Evolutionary conservation across 768 basidiomycete genomes (phyloP).

Genomic region (Mycena alexandri): DNA sequence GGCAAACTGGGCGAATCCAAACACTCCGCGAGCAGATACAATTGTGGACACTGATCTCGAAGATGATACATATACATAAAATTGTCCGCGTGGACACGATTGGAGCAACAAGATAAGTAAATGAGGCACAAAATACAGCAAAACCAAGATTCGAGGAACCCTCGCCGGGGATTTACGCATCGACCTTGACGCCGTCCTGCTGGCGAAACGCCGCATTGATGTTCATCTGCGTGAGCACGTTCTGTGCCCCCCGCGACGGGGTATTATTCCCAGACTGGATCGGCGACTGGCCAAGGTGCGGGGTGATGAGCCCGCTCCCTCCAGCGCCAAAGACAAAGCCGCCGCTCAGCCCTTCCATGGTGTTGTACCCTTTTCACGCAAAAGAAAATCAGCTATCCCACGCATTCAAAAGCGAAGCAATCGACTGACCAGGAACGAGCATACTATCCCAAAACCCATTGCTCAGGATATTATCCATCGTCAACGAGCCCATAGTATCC

Average conservation of each 20-base stretch:
- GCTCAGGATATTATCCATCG: constrained; percentile 87
- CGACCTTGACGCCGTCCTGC: constrained; percentile 27
- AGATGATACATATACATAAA: too few relatives aligned
- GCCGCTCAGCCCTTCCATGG: constrained; percentile 85
- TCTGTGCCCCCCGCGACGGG: constrained; percentile 48
- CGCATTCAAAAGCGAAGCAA: not conserved
- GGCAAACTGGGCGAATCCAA: too few relatives aligned
- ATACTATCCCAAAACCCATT: constrained; percentile 90
- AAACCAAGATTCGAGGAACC: constrained; percentile 3
- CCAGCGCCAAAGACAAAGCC: constrained; percentile 90
- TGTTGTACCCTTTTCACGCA: constrained; percentile 73
- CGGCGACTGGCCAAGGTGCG: constrained; percentile 72
- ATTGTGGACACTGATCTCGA: too few relatives aligned
- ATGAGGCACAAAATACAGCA: not conserved
- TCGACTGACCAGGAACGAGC: constrained; percentile 79
- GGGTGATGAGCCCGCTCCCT: constrained; percentile 87
- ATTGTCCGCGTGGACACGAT: too few relatives aligned
- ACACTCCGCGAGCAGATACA: too few relatives aligned
- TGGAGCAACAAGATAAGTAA: too few relatives aligned
- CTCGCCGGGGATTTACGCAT: too few relatives aligned
- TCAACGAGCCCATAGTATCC: constrained; percentile 62
- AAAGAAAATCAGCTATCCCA: constrained; percentile 14
- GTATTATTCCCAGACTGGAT: constrained; percentile 68
- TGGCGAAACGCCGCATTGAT: constrained; percentile 60
- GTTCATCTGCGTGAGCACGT: constrained; percentile 57